Evolutionary conservation across 2,329 filamentous ascomycete species (phyloP), one percentile per base, ranked within the genome.

Genomic region (Penicillium hesseltinei): DNA sequence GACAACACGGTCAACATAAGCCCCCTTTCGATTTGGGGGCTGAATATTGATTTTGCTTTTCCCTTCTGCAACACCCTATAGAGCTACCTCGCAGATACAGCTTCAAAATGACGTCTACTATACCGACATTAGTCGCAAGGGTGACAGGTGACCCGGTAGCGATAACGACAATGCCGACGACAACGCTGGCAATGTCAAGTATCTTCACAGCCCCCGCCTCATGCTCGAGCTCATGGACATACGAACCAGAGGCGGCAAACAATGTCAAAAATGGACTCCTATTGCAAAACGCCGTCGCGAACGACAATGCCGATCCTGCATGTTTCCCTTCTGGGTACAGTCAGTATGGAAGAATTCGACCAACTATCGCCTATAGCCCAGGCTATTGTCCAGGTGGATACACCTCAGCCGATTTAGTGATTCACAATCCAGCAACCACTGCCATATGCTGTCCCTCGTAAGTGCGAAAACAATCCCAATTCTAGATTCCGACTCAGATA

Each of bases 371-470:
- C 2, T 70, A 59, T 50, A 69, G 65, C 29, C 68, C 68, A 13
- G 68, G 66, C 10, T 65, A 46, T 43, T 70, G 67, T 53, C 67
- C 68, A 15, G 31, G n/a, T 2, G 66, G 66, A 33, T 69, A 70
- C 53, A 64, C 62, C 15, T 63, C 68, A 3, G 65, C 65, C 11
- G 56, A 54, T 25, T 49, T 68, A 23, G 48, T 48, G 15, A 51
- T 65, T 19, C 53, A 62, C 6, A 56, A 43, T 10, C 48, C 29
- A 1, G 48, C 54, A 5, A 70, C 68, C 2, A 66, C 67, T n/a
- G 68, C 67, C 8, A 56, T 66, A 4, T 70, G 68, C 58, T 70
- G 67, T 60, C 57, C 50, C 9, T 56, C 47, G 48, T 56, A 46
- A 33, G 54, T 35, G 29, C 2, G 6, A 25, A n/a, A 19, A 11